These are phyloP conservation scores for Eutrema heterophyllum DNA, from an alignment of 345 rosid genomes.

Conservation along the genomic window DNA sequence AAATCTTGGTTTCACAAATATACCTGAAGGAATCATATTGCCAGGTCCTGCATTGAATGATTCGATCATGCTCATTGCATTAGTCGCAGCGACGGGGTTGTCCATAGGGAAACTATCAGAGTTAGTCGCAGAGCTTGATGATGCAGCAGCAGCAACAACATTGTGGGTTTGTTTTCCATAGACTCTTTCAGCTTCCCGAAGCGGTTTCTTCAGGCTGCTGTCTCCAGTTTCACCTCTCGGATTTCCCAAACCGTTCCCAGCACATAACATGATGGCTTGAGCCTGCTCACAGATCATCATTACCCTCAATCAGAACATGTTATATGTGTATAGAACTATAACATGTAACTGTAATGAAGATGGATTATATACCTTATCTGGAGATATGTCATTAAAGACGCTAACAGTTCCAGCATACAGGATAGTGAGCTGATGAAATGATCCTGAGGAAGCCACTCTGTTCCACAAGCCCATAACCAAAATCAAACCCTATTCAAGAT, in stretches of 20 bases:
- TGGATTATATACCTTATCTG: slow-evolving; percentile 56
- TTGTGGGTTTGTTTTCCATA: slow-evolving; percentile 35
- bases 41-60: slow-evolving; percentile 31
- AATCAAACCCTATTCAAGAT: background rate
- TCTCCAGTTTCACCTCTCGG: slow-evolving; percentile 14
- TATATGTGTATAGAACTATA: background rate
- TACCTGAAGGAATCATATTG: slow-evolving; percentile 61
- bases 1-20: background rate
- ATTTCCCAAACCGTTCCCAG: slow-evolving; percentile 41
- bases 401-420: slow-evolving; percentile 72
- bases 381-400: slow-evolving; percentile 67
- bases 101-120: slow-evolving; percentile 45
- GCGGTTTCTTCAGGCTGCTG: slow-evolving; percentile 4
- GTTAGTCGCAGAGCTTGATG: slow-evolving; percentile 49
- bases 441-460: slow-evolving; percentile 40
- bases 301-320: background rate
- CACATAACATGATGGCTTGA: slow-evolving; percentile 81
- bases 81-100: slow-evolving; percentile 37
- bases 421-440: slow-evolving; percentile 61
- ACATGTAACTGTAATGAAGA: background rate
- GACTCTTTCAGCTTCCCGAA: slow-evolving; percentile 6
- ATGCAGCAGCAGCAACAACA: slow-evolving; percentile 44
- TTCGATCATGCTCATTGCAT: slow-evolving; percentile 41
- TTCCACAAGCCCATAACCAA: slow-evolving; percentile 2
- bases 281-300: slow-evolving; percentile 42